These are phyloP conservation scores for Alnus glutinosa DNA, from an alignment of 306 rosid species.

Conservation along the genomic window DNA sequence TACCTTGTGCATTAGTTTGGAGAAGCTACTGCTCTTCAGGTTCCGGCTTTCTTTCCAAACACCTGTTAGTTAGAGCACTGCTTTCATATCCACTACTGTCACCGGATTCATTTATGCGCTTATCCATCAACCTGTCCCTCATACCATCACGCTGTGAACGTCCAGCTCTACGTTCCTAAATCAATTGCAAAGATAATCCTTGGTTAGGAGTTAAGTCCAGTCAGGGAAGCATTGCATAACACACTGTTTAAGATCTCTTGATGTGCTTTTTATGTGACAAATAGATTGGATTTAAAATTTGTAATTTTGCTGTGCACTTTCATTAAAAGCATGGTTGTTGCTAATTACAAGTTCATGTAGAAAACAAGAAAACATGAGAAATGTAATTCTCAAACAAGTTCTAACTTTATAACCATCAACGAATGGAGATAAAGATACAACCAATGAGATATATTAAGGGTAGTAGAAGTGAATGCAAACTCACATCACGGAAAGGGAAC, in stretches of 20 bases:
- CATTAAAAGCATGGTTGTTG: too few species aligned
- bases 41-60: slow-evolving; percentile 47
- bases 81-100: slow-evolving; percentile 69
- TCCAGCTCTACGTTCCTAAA: slow-evolving; percentile 55
- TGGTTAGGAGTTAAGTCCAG: slow-evolving; percentile 5
- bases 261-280: not conserved
- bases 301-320: not conserved
- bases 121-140: slow-evolving; percentile 24
- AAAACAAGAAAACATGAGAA: too few species aligned
- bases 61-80: slow-evolving; percentile 38
- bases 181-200: slow-evolving; percentile 5
- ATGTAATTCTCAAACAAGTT: too few species aligned
- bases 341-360: too few species aligned
- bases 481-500: slow-evolving; percentile 64
- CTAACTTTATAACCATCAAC: not conserved
- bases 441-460: not conserved
- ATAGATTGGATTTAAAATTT: not conserved
- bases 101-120: slow-evolving; percentile 53
- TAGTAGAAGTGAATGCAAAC: slow-evolving; percentile 22
- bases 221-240: not conserved
- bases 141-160: slow-evolving; percentile 26
- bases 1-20: slow-evolving; percentile 21
- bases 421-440: not conserved
- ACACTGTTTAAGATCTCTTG: not conserved
- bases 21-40: slow-evolving; percentile 34